Percentiles rank a stretch among this genome's conserved stretches.
These are phyloP conservation scores for Salix exigua DNA, from an alignment of 345 rosid species.

Conservation along the genomic window DNA sequence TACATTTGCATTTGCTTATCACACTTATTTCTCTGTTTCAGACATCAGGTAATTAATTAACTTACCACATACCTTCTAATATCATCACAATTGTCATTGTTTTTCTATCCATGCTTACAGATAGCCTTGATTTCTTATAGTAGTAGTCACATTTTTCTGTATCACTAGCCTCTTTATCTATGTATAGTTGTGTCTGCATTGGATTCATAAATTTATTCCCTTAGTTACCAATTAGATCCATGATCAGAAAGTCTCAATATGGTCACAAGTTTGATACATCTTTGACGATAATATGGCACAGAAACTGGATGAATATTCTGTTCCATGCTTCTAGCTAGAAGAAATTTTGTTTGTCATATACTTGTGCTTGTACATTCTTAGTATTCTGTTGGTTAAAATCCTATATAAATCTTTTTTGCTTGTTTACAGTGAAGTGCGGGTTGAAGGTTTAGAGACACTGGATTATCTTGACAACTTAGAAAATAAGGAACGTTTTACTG, in stretches of 20 bases:
- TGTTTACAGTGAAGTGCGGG: slow-evolving; percentile 80
- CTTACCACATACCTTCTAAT: not conserved
- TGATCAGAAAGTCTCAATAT: not conserved
- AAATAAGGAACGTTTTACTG: slow-evolving; percentile 77
- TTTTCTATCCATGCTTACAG: too few species aligned
- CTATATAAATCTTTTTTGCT: slow-evolving; percentile 20
- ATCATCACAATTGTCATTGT: not conserved
- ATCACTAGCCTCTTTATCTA: not conserved
- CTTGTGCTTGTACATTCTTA: not conserved
- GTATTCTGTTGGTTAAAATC: not conserved
- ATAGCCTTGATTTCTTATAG: too few species aligned
- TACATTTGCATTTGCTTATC: slow-evolving; percentile 91
- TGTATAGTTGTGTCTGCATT: not conserved
- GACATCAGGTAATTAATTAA: slow-evolving; percentile 62
- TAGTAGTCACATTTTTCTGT: not conserved
- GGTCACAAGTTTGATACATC: not conserved
- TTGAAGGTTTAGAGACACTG: slow-evolving; percentile 86
- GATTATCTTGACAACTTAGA: slow-evolving; percentile 93
- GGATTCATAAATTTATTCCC: not conserved
- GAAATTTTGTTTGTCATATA: not conserved
- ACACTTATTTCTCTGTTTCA: slow-evolving; percentile 91
- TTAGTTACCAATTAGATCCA: not conserved
- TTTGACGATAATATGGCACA: not conserved
- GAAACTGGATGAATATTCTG: not conserved
- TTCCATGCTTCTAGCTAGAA: not conserved